Conservation (phyloP, 2,329 filamentous ascomycete species). For the Onygenales sp. region DNA sequence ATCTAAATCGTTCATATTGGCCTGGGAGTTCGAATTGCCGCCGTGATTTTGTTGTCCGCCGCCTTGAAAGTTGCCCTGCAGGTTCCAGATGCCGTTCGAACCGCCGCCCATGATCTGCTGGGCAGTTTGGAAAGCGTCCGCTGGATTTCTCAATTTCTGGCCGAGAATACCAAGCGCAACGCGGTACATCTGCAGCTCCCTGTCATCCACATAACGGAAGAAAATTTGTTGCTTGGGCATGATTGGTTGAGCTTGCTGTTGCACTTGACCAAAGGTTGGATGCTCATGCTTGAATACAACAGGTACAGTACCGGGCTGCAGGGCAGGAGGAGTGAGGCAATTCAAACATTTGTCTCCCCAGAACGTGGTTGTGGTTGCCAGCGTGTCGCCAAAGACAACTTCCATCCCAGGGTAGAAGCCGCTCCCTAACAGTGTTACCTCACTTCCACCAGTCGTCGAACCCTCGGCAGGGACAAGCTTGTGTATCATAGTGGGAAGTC, state of each 20-base stretch:
- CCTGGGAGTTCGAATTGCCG: conserved; percentile 30
- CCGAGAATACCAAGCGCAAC: conserved; percentile 36
- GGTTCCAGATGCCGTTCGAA: conserved; percentile 39
- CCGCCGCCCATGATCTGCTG: conserved; percentile 39
- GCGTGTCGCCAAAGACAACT: conserved; percentile 70
- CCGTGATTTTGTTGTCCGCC: conserved; percentile 37
- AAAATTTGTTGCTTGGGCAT: conserved; percentile 41
- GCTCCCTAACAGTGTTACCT: conserved; percentile 75
- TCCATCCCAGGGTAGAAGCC: conserved; percentile 71
- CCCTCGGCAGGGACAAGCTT: conserved; percentile 78
- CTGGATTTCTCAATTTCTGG: conserved; percentile 37
- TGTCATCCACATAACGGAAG: conserved; percentile 59
- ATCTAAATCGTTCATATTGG: conserved; percentile 48
- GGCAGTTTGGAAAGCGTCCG: conserved; percentile 39
- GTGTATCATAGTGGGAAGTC: conserved; percentile 57
- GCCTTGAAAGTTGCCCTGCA: conserved; percentile 35
- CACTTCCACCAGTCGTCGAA: conserved; percentile 71
- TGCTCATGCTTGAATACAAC: conserved; percentile 57
- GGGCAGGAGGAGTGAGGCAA: conserved; percentile 64
- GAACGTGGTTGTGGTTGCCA: conserved; percentile 64
- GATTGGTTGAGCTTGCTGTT: conserved; percentile 30
- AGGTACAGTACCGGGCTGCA: conserved; percentile 57
- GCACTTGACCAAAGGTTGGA: conserved; percentile 38
- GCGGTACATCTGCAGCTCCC: conserved; percentile 39
- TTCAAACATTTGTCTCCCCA: conserved; percentile 75